These are phyloP conservation scores for Boletellus ananiceps DNA, from an alignment of 768 basidiomycete species.

Conservation along the genomic window DNA sequence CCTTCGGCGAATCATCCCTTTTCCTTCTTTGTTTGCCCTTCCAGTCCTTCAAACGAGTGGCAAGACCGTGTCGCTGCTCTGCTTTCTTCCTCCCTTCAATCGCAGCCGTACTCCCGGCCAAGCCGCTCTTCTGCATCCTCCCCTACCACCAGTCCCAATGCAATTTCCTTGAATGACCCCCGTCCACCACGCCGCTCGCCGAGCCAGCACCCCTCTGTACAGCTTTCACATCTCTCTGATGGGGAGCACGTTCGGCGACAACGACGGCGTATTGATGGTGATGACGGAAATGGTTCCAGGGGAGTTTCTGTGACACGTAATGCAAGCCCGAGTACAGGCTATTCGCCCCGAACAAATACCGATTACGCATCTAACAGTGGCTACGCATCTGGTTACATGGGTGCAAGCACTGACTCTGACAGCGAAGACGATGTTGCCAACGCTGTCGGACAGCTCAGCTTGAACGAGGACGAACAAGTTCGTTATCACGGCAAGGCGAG, in stretches of 20 bases:
- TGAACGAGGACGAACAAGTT: conserved; percentile 85
- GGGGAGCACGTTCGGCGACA: conserved; percentile 41
- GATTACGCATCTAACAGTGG: conserved; percentile 15
- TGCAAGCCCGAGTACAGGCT: conserved; percentile 16
- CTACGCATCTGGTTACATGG: conserved; percentile 25
- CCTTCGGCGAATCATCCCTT: neutral
- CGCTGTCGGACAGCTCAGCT: conserved; percentile 79
- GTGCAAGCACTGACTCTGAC: conserved; percentile 30
- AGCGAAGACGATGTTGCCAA: conserved; percentile 50
- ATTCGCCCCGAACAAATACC: conserved; percentile 14
- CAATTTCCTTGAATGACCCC: conserved; percentile 12
- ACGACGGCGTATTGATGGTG: conserved; percentile 42
- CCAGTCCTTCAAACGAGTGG: conserved; percentile 79
- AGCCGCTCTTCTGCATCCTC: neutral
- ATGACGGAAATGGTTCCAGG: conserved; percentile 4
- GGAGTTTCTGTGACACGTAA: conserved; percentile 6
- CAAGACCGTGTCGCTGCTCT: conserved; percentile 55
- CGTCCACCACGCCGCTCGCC: conserved; percentile 5
- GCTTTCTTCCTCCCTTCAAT: conserved; percentile 20
- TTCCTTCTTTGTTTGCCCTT: neutral
- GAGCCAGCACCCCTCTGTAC: conserved; percentile 12
- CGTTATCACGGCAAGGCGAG: conserved; percentile 85
- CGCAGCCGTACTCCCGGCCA: conserved; percentile 2
- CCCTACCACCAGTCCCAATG: conserved; percentile 1
- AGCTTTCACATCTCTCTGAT: conserved; percentile 6